phyloP scores from a whole-genome alignment of 495 filamentous ascomycete genomes.

The Podospora appendiculata region DNA sequence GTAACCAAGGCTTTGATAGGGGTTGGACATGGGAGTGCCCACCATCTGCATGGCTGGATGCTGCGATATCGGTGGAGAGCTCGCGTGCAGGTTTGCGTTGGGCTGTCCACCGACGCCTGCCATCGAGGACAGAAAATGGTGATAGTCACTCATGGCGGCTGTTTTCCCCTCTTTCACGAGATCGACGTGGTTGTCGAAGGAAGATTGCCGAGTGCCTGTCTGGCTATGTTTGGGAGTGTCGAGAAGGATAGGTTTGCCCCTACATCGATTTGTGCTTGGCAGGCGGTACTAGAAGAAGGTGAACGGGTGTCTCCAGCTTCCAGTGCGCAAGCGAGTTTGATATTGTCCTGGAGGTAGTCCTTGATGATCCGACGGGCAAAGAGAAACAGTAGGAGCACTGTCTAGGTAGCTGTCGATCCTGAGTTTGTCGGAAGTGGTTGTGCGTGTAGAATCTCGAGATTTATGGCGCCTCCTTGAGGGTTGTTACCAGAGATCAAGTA shows the following conservation, averaged over 20 bases:
- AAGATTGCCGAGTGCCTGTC: not conserved
- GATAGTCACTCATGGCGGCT: conserved; percentile 39
- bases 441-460: no score
- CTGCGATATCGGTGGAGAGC: conserved; percentile 25
- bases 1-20: conserved; percentile 38
- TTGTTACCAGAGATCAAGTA: no score
- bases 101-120: conserved; percentile 32
- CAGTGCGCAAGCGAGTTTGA: no score
- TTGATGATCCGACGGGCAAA: no score
- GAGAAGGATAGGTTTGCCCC: not conserved
- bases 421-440: no score
- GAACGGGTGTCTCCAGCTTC: no score
- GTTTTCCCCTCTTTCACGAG: not conserved
- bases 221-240: not conserved
- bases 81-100: conserved; percentile 25
- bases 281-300: no score
- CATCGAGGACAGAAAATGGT: conserved; percentile 39
- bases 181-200: not conserved
- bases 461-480: no score
- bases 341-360: no score
- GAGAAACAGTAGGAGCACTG: no score
- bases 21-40: conserved; percentile 24
- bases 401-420: no score
- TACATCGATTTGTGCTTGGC: not conserved
- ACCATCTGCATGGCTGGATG: conserved; percentile 20